These are phyloP conservation scores for Triticum monococcum DNA, from an alignment of 176 grass and related monocot genomes.

Conservation along the genomic window DNA sequence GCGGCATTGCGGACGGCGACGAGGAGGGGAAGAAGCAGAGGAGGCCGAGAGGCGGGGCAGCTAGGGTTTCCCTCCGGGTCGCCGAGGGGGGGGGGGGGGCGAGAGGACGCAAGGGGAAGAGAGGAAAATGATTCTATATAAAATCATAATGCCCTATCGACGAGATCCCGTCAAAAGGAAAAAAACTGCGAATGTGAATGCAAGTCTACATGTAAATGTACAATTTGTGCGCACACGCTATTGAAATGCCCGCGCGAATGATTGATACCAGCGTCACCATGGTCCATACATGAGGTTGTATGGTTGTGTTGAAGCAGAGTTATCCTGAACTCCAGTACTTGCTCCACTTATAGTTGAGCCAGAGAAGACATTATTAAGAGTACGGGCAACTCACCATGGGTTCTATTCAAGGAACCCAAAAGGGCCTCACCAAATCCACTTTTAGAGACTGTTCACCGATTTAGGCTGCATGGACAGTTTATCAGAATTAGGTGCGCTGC, in stretches of 20 bases:
- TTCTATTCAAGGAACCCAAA: conserved; percentile 4
- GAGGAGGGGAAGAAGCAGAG: no score
- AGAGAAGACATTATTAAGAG: not conserved
- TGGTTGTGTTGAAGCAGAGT: conserved; percentile 10
- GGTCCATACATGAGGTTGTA: not conserved
- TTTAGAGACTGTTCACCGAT: not conserved
- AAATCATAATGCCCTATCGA: no score
- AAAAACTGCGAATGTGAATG: no score
- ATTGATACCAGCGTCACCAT: not conserved
- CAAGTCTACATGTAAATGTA: no score
- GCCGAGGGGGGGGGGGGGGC: no score
- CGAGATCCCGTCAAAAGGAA: no score
- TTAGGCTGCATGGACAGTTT: not conserved
- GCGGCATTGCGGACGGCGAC: no score
- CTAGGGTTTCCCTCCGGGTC: no score
- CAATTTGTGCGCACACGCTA: no score
- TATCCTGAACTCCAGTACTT: not conserved
- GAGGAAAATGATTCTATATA: no score
- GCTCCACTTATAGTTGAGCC: not conserved
- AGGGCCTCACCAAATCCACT: not conserved
- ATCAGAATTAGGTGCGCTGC: conserved; percentile 10
- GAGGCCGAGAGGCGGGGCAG: no score
- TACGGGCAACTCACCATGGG: not conserved
- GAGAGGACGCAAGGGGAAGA: no score
- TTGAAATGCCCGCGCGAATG: not conserved